phyloP scores from a whole-genome alignment of 164 flowering plant species.

The Kalanchoe fedtschenkoi region DNA sequence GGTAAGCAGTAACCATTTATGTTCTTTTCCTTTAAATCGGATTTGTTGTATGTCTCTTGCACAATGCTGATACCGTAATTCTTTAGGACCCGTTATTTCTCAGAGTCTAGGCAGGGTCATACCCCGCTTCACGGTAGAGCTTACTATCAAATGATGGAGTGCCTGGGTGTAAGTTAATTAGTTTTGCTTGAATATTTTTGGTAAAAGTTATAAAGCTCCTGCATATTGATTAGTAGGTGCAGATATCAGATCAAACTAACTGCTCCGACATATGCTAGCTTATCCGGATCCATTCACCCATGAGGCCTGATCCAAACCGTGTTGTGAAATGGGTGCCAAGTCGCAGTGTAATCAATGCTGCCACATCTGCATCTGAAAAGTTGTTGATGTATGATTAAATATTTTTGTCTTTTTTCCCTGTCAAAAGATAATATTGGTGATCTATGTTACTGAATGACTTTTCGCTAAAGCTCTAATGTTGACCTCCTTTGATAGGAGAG shows the following conservation, averaged over 20 bases:
- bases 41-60: background rate
- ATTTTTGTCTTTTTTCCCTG: background rate
- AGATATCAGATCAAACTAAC: background rate
- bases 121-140: conserved; percentile 93
- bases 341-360: conserved; percentile 41
- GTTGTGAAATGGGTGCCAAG: conserved; percentile 67
- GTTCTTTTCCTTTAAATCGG: background rate
- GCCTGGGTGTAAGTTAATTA: conserved; percentile 33
- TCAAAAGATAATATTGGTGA: background rate
- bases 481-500: conserved; percentile 28
- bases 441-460: background rate
- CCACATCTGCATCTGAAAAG: conserved; percentile 76
- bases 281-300: conserved; percentile 87
- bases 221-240: background rate
- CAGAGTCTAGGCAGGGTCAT: conserved; percentile 93
- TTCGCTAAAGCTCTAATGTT: background rate
- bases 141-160: conserved; percentile 98
- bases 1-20: conserved; percentile 28
- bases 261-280: conserved; percentile 30
- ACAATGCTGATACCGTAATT: background rate
- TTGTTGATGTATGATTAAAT: conserved; percentile 44
- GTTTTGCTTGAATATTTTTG: background rate
- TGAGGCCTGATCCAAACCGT: conserved; percentile 75
- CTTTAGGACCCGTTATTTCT: conserved; percentile 92
- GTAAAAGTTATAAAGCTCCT: too few relatives aligned